phyloP scores from a whole-genome alignment of 169 alveolate genomes.

The Plasmodium billcollinsi region DNA sequence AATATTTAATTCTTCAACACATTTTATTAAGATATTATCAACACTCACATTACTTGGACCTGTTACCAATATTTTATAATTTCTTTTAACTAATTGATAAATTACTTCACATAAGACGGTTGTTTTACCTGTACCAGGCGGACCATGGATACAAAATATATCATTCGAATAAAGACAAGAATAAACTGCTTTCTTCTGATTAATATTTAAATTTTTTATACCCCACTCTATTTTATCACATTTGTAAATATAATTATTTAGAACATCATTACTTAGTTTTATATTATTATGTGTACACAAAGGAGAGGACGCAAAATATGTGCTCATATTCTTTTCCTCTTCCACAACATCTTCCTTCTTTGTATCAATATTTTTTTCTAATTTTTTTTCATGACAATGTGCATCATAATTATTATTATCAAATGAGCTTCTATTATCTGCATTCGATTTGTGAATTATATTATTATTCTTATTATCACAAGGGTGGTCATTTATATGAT shows the following conservation, averaged over 20 bases:
- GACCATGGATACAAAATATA: slow-evolving; percentile 70
- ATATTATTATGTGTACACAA: neutral
- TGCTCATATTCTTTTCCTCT: too few species aligned
- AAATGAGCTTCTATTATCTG: too few species aligned
- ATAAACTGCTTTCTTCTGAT: slow-evolving; percentile 72
- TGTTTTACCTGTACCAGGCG: slow-evolving; percentile 79
- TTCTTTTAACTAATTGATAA: slow-evolving; percentile 30
- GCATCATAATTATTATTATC: too few species aligned
- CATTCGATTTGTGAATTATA: too few species aligned
- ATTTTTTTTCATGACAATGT: too few species aligned
- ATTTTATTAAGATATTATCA: slow-evolving; percentile 45
- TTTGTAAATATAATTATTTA: slow-evolving; percentile 13
- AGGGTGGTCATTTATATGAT: too few species aligned
- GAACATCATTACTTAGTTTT: neutral
- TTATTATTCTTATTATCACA: too few species aligned
- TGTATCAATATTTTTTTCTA: too few species aligned
- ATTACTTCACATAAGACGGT: slow-evolving; percentile 63
- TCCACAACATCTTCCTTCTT: too few species aligned
- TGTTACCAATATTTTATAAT: slow-evolving; percentile 31
- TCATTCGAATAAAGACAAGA: slow-evolving; percentile 49
- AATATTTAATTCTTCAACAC: slow-evolving; percentile 34
- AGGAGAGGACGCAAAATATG: neutral
- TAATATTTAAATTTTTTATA: slow-evolving; percentile 24
- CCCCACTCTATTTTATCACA: slow-evolving; percentile 55
- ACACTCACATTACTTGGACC: slow-evolving; percentile 76